Conservation (phyloP, 108 stramenopile species). For the Discostella stelligeroides region DNA sequence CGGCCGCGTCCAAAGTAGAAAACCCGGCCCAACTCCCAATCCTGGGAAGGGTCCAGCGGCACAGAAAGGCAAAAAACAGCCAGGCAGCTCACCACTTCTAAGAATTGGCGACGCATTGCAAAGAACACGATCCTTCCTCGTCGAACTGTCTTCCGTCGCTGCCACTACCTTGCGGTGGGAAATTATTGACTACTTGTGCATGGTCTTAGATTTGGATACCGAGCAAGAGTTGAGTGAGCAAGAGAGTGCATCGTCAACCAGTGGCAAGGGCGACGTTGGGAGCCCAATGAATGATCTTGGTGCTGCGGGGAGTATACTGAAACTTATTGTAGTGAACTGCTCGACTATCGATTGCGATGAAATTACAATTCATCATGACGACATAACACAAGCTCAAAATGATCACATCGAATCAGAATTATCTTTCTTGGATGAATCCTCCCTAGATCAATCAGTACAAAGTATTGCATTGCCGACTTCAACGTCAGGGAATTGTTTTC, state of each 20-base stretch:
- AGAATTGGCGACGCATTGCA: conserved; percentile 84
- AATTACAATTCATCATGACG: conserved; percentile 30
- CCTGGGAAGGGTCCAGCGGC: conserved; percentile 15
- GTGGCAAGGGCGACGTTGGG: conserved; percentile 38
- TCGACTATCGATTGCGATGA: conserved; percentile 65
- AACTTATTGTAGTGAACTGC: conserved; percentile 83
- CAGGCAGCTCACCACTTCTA: conserved; percentile 55
- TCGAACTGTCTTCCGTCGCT: conserved; percentile 70
- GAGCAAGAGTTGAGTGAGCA: conserved; percentile 82
- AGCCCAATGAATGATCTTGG: conserved; percentile 81
- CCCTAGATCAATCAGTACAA: conserved; percentile 17
- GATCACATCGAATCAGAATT: conserved; percentile 46
- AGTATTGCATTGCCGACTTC: conserved; percentile 35
- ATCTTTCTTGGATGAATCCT: conserved; percentile 27
- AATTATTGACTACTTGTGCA: conserved; percentile 78
- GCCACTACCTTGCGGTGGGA: conserved; percentile 79
- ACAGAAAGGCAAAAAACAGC: conserved; percentile 11
- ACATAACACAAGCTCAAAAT: conserved; percentile 37
- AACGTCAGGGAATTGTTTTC: conserved; percentile 76
- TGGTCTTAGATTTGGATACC: conserved; percentile 80
- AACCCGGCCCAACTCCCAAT: conserved; percentile 1
- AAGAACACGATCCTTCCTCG: conserved; percentile 76
- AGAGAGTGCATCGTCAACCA: conserved; percentile 65
- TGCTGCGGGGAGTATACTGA: conserved; percentile 82
- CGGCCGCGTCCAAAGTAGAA: conserved; percentile 38